Evolutionary conservation across 495 filamentous ascomycete species (phyloP).

Genomic region (Daldinia loculata): DNA sequence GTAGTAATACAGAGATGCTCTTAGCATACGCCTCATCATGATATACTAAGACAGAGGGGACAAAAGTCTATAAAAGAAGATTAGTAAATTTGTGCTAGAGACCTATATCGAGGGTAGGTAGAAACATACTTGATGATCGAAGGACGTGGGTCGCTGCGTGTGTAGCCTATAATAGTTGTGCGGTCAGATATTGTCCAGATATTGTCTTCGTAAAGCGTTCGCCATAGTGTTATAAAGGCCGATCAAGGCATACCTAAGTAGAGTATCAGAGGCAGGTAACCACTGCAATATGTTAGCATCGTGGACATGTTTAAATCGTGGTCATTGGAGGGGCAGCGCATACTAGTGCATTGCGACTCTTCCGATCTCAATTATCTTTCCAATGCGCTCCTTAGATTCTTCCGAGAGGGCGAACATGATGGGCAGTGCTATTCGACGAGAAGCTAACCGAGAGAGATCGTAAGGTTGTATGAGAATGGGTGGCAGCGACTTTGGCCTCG

Average conservation of each 20-base stretch:
- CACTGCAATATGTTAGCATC: conserved; percentile 61
- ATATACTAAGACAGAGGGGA: conserved; percentile 70
- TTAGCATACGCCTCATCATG: not conserved
- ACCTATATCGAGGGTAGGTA: conserved; percentile 4
- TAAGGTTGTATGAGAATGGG: not conserved
- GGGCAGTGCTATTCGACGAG: conserved; percentile 24
- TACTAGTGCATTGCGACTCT: conserved; percentile 98
- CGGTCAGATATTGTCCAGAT: conserved; percentile 31
- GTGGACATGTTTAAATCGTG: not conserved
- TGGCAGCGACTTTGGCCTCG: not conserved
- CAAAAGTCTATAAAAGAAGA: conserved; percentile 64
- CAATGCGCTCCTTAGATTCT: conserved; percentile 98
- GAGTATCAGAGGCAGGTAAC: conserved; percentile 95
- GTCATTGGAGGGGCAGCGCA: conserved; percentile 28
- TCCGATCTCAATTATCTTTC: conserved; percentile 91
- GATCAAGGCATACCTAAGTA: conserved; percentile 81
- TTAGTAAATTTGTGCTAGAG: conserved; percentile 9
- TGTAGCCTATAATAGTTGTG: conserved; percentile 73
- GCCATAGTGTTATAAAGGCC: conserved; percentile 8
- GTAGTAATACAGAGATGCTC: conserved; percentile 6
- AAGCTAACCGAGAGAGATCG: not conserved
- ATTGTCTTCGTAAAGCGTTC: conserved; percentile 1
- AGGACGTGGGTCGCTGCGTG: conserved; percentile 88
- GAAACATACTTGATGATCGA: conserved; percentile 83
- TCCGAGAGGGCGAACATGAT: conserved; percentile 91